These are phyloP conservation scores for Pistacia vera DNA, from an alignment of 345 rosid genomes.

Conservation along the genomic window DNA sequence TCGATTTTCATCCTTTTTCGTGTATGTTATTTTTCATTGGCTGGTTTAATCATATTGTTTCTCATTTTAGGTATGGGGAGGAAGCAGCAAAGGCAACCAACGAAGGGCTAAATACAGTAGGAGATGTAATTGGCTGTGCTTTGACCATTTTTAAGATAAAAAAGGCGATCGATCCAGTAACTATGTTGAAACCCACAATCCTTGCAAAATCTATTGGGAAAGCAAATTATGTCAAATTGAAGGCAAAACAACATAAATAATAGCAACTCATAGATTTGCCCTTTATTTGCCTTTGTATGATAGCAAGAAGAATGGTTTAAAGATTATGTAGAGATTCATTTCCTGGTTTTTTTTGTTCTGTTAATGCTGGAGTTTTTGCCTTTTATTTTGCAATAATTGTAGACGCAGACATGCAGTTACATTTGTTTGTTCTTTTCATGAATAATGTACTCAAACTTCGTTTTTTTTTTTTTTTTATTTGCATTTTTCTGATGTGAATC, in stretches of 20 bases:
- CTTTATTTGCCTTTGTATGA: not conserved
- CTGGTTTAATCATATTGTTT: not conserved
- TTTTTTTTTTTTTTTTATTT: too few relatives aligned
- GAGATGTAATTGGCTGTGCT: conserved; percentile 88
- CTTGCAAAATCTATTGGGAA: conserved; percentile 68
- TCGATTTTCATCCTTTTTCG: not conserved
- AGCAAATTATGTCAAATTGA: conserved; percentile 41
- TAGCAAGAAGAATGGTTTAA: not conserved
- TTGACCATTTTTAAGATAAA: conserved; percentile 93
- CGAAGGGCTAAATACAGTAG: conserved; percentile 83
- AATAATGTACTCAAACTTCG: too few relatives aligned
- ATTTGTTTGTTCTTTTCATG: not conserved
- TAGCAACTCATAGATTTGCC: not conserved
- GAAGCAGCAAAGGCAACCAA: conserved; percentile 71
- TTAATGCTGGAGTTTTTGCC: not conserved
- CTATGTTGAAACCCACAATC: conserved; percentile 64
- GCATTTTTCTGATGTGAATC: too few relatives aligned
- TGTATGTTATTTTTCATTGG: not conserved
- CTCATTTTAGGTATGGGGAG: conserved; percentile 67
- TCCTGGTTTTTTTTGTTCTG: too few relatives aligned
- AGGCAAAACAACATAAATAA: conserved; percentile 44
- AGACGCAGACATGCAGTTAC: not conserved
- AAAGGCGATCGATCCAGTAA: conserved; percentile 80
- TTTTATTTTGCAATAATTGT: not conserved
- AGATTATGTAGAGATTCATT: not conserved